A percentile compares a stretch with the other conserved stretches of the same genome.
These are phyloP conservation scores for Ricinus communis DNA, from an alignment of 345 rosid genomes.

Conservation along the genomic window DNA sequence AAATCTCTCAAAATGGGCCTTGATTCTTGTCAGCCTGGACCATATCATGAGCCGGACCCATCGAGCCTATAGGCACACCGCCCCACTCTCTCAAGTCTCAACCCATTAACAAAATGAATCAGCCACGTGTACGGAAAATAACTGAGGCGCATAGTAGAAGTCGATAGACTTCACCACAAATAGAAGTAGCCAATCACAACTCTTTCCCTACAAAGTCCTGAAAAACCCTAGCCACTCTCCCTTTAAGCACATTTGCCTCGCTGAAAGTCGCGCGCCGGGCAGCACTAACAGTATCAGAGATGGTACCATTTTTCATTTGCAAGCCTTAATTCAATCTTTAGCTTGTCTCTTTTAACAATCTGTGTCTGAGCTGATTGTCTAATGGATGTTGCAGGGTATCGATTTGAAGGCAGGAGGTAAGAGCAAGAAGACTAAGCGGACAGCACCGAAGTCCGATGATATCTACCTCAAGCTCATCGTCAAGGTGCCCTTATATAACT, in stretches of 20 bases:
- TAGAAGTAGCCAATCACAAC: neutral
- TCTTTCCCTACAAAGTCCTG: neutral
- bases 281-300: neutral
- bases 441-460: slow-evolving; percentile 90
- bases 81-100: too few species aligned
- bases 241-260: slow-evolving; percentile 8
- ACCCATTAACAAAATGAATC: too few species aligned
- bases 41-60: neutral
- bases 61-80: neutral
- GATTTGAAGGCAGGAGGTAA: slow-evolving; percentile 98
- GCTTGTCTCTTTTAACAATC: neutral
- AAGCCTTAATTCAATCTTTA: neutral
- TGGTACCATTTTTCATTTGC: neutral
- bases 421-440: slow-evolving; percentile 90
- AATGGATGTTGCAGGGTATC: slow-evolving; percentile 58
- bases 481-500: slow-evolving; percentile 49
- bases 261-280: slow-evolving; percentile 3
- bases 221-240: slow-evolving; percentile 21
- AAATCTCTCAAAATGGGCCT: too few species aligned
- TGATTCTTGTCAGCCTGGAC: too few species aligned
- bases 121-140: neutral
- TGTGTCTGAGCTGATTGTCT: neutral
- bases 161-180: neutral
- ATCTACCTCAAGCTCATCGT: slow-evolving; percentile 93
- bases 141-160: neutral